These are phyloP conservation scores for Penicillium occitanis DNA, from an alignment of 2,329 filamentous ascomycete species.

Conservation along the genomic window DNA sequence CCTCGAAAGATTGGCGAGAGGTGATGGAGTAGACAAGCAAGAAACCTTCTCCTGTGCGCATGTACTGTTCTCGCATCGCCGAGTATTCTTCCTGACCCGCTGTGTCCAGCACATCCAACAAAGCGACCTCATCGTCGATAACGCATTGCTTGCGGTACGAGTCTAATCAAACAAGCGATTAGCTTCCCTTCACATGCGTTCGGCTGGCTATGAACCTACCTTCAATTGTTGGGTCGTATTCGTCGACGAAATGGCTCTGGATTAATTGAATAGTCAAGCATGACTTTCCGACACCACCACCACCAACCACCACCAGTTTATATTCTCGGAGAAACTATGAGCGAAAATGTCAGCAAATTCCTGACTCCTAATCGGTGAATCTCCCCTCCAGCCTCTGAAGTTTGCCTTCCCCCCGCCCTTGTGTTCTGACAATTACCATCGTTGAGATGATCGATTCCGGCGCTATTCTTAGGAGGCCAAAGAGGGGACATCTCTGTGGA, in stretches of 20 bases:
- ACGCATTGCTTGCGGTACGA: conserved; percentile 99
- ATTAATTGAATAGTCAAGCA: conserved; percentile 97
- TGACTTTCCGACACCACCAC: conserved; percentile 98
- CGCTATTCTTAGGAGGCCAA: neutral
- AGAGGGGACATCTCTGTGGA: neutral
- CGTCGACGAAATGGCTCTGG: conserved; percentile 96
- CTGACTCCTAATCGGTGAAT: neutral
- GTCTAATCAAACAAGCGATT: conserved; percentile 56
- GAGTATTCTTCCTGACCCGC: conserved; percentile 99
- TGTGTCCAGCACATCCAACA: conserved; percentile 97
- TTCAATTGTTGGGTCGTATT: conserved; percentile 99
- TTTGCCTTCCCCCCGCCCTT: neutral
- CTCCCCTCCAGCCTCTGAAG: neutral
- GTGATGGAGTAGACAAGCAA: conserved; percentile 98
- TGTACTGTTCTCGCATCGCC: conserved; percentile 99
- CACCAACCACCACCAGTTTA: conserved; percentile 94
- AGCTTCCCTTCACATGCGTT: neutral
- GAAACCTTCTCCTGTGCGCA: conserved; percentile 98
- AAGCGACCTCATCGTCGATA: conserved; percentile 95
- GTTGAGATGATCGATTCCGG: neutral
- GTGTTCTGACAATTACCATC: neutral
- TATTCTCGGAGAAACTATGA: conserved; percentile 81
- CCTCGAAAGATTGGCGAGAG: conserved; percentile 94
- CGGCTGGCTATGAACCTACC: conserved; percentile 49
- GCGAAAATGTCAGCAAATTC: conserved; percentile 25